Percentiles rank a stretch among this genome's conserved stretches.
phyloP scores from a whole-genome alignment of 257 asterid genomes.

The Ilex aquifolium region DNA sequence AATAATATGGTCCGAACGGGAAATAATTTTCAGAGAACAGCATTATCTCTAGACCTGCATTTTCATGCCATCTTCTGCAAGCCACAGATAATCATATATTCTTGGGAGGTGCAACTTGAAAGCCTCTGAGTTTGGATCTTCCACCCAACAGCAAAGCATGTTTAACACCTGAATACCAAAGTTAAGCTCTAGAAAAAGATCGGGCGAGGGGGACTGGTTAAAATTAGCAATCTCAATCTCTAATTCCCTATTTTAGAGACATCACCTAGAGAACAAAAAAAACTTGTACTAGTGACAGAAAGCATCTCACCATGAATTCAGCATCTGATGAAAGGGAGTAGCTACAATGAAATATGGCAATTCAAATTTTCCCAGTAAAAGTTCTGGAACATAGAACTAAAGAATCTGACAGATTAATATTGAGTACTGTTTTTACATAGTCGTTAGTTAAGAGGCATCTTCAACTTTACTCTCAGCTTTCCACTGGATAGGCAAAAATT shows the following conservation, averaged over 20 bases:
- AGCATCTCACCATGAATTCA: no score
- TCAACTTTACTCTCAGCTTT: slow-evolving; percentile 1
- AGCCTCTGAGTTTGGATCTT: slow-evolving; percentile 93
- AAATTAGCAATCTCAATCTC: neutral
- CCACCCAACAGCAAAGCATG: slow-evolving; percentile 99
- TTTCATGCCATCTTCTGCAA: slow-evolving; percentile 99
- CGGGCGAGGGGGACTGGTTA: neutral
- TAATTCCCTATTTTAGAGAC: neutral
- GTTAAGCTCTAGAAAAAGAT: slow-evolving; percentile 3
- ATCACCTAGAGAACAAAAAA: neutral
- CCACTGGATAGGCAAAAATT: neutral
- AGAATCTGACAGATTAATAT: no score
- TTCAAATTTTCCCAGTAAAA: neutral
- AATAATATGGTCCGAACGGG: neutral
- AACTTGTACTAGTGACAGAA: no score
- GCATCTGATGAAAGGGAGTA: slow-evolving; percentile 11
- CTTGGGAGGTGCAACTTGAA: slow-evolving; percentile 97
- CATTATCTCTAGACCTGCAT: slow-evolving; percentile 61
- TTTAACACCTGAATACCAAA: slow-evolving; percentile 56
- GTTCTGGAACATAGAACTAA: neutral
- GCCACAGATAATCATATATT: slow-evolving; percentile 76
- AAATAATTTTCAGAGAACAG: neutral
- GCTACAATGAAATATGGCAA: slow-evolving; percentile 5
- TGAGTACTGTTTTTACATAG: no score
- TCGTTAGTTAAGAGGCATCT: no score